These are phyloP conservation scores for Pueraria montana DNA, from an alignment of 306 rosid species.

Conservation along the genomic window DNA sequence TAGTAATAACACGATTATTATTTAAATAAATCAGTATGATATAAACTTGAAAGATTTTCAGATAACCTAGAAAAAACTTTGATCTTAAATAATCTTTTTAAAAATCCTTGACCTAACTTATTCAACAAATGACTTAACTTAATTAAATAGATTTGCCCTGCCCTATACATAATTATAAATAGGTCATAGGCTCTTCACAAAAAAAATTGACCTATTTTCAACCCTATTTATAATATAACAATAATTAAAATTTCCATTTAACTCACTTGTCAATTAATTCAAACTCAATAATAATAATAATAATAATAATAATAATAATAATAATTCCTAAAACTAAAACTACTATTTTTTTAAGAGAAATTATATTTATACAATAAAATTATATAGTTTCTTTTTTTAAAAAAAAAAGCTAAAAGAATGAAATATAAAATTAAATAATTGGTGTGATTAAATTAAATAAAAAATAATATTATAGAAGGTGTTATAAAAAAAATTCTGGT, in stretches of 20 bases:
- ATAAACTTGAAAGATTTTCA: neutral
- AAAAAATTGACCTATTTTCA: neutral
- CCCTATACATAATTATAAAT: neutral
- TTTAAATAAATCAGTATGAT: neutral
- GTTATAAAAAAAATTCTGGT: neutral
- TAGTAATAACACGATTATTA: neutral
- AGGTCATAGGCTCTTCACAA: neutral
- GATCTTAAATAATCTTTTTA: neutral
- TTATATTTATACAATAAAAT: neutral
- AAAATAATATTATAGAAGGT: too few relatives aligned
- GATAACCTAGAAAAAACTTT: neutral
- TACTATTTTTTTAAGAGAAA: neutral
- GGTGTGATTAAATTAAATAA: too few relatives aligned
- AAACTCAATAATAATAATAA: neutral
- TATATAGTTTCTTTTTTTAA: too few relatives aligned
- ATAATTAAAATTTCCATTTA: neutral
- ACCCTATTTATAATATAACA: neutral
- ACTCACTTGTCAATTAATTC: neutral
- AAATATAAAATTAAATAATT: too few relatives aligned
- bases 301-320: too few relatives aligned
- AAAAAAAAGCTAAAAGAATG: too few relatives aligned
- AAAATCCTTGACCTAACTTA: neutral
- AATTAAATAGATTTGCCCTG: neutral
- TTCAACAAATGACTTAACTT: neutral
- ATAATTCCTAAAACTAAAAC: neutral